Conservation (phyloP, 352 stramenopile species). For the Phytophthora meadii region DNA sequence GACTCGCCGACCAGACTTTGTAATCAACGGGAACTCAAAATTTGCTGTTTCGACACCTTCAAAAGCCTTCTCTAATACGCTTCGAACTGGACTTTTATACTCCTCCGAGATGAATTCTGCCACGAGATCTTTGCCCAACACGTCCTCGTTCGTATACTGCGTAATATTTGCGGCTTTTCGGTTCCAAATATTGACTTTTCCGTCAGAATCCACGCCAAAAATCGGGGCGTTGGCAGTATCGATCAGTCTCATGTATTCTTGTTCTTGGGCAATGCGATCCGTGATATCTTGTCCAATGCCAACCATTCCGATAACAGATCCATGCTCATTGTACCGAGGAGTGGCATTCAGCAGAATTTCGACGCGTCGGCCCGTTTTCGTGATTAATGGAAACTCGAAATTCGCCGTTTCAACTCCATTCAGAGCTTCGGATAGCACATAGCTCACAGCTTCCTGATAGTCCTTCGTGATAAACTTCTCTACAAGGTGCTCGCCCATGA, state of each 20-base stretch:
- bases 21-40: conserved; percentile 66
- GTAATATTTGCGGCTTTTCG: conserved; percentile 62
- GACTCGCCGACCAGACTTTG: conserved; percentile 51
- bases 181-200: conserved; percentile 72
- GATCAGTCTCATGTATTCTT: conserved; percentile 76
- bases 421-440: conserved; percentile 64
- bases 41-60: conserved; percentile 61
- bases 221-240: conserved; percentile 77
- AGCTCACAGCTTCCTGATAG: conserved; percentile 58
- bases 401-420: conserved; percentile 62
- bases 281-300: conserved; percentile 78
- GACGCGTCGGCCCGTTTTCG: conserved; percentile 44
- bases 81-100: conserved; percentile 37
- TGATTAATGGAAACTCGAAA: conserved; percentile 76
- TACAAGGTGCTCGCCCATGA: conserved; percentile 68
- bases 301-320: conserved; percentile 60
- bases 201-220: conserved; percentile 69
- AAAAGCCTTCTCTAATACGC: conserved; percentile 52
- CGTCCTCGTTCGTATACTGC: conserved; percentile 61
- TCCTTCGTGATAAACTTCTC: conserved; percentile 70
- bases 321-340: conserved; percentile 53
- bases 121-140: conserved; percentile 52
- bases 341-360: conserved; percentile 64
- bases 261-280: conserved; percentile 64
- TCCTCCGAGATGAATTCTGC: conserved; percentile 41